Evolutionary conservation across 768 basidiomycete species (phyloP), one percentile per base, ranked within the genome.

Genomic region (Leucogyrophana mollusca): DNA sequence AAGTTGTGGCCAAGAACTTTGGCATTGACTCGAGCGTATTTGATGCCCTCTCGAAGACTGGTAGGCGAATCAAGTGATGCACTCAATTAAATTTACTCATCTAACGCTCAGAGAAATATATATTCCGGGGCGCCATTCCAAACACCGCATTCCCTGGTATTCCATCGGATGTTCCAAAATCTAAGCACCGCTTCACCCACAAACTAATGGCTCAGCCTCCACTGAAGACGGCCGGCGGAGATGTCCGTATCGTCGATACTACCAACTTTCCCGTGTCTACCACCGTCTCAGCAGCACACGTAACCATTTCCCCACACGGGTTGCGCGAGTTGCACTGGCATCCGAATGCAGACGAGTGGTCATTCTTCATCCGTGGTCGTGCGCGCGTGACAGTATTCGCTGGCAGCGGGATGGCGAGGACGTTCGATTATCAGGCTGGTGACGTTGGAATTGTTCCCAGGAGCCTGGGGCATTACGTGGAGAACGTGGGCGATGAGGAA

Each of bases 1-100:
- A 66, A 23, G 72, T 77, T 6, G 54, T 81, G 5, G 76, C 78
- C 13, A 80, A 79, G 64, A 82, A 80, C 55, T 81, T 82, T 53
- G 69, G 72, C 18, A 55, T 71, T 18, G 54, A 57, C 40, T 60
- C 64, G 14, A 57, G 71, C 48, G 62, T 70, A 3, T 78, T 78
- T 52, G 69, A 78, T 43, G 67, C 73, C 41, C 75, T 80, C 34
- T 76, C 79, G 22, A 22, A 40, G 20, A 45, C 40, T 23, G 22
- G 44, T 45, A 37, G 6, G 9, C 22, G 3, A 13, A 45, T 17
- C 34, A 5, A 9, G 27, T 18, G 14, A 20, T 30, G 14, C 36
- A 4, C 3, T 25, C 37, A 25, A 16, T 39, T 13, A 40, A 37
- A 4, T 40, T 20, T 16, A 16, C 35, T 37, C 11, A 45, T 45